A percentile compares a stretch with the other conserved stretches of the same genome.
These are phyloP conservation scores for Geranium brycei DNA, from an alignment of 345 rosid species.

Conservation along the genomic window DNA sequence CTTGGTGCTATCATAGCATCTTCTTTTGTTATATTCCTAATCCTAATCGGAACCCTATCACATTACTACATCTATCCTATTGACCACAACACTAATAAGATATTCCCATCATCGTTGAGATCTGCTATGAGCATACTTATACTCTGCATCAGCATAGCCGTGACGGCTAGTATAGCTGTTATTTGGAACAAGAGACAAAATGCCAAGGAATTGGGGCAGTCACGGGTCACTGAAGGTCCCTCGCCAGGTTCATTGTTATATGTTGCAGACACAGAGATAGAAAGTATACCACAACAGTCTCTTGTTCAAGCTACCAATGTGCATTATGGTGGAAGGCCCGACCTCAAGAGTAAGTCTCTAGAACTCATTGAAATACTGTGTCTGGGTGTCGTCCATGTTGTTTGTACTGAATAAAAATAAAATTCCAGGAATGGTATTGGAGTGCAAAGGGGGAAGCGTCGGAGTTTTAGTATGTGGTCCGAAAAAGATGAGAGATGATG, in stretches of 20 bases:
- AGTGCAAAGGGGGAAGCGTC: conserved; percentile 34
- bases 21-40: conserved; percentile 45
- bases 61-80: conserved; percentile 44
- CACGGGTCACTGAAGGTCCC: conserved; percentile 19
- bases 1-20: conserved; percentile 52
- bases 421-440: conserved; percentile 35
- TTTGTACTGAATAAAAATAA: background rate
- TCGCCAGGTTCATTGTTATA: conserved; percentile 11
- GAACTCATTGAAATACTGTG: background rate
- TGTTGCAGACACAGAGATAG: conserved; percentile 33
- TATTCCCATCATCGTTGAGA: conserved; percentile 18
- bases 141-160: conserved; percentile 32
- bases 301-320: conserved; percentile 33
- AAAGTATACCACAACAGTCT: conserved; percentile 46
- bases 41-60: conserved; percentile 42
- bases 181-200: conserved; percentile 45
- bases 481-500: conserved; percentile 52
- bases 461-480: conserved; percentile 75
- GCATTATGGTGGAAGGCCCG: conserved; percentile 53
- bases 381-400: background rate
- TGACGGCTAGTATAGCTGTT: conserved; percentile 35
- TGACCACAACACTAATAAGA: conserved; percentile 25
- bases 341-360: conserved; percentile 43
- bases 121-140: conserved; percentile 27
- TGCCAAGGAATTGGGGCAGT: conserved; percentile 22